A percentile compares a stretch with the other conserved stretches of the same genome.
Evolutionary conservation across 495 filamentous ascomycete genomes (phyloP).

Genomic region (Lepidopterella palustris): DNA sequence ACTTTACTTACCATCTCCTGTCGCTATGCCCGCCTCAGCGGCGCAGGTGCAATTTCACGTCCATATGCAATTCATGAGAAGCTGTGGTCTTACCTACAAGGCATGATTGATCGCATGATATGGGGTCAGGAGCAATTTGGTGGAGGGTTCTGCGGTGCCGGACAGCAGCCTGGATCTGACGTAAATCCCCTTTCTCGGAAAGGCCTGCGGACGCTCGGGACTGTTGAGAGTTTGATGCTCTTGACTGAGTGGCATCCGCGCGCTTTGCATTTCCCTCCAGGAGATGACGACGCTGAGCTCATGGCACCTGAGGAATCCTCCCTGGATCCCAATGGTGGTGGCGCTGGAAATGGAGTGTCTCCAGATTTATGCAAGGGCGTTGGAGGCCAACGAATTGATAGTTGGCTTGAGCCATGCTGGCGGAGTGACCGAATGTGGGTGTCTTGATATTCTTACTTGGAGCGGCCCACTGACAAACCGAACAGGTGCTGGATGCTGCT

Average conservation of each 20-base stretch:
- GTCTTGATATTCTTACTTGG: neutral
- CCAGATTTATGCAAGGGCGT: conserved; percentile 37
- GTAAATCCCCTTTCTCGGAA: conserved; percentile 44
- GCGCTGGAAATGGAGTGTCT: neutral
- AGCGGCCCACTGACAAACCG: neutral
- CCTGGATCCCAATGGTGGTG: neutral
- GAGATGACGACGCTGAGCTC: conserved; percentile 64
- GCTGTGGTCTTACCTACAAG: conserved; percentile 89
- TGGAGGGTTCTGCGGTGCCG: conserved; percentile 75
- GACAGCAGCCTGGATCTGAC: conserved; percentile 41
- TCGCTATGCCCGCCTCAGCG: conserved; percentile 68
- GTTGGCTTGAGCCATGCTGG: conserved; percentile 96
- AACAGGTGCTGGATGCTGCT: conserved; percentile 88
- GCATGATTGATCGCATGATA: conserved; percentile 88
- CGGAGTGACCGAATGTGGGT: conserved; percentile 80
- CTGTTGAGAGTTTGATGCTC: conserved; percentile 86
- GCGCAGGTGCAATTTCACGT: conserved; percentile 75
- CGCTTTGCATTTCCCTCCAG: conserved; percentile 89
- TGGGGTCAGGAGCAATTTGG: conserved; percentile 95
- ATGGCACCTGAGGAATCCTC: conserved; percentile 36
- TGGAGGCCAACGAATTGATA: conserved; percentile 69
- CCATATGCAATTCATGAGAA: conserved; percentile 89
- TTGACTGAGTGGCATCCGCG: conserved; percentile 96
- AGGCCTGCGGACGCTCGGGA: conserved; percentile 83
- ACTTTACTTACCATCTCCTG: conserved; percentile 88